Evolutionary conservation across 805 yeast genomes (phyloP).

Genomic region (Yarrowia yakushimensis): DNA sequence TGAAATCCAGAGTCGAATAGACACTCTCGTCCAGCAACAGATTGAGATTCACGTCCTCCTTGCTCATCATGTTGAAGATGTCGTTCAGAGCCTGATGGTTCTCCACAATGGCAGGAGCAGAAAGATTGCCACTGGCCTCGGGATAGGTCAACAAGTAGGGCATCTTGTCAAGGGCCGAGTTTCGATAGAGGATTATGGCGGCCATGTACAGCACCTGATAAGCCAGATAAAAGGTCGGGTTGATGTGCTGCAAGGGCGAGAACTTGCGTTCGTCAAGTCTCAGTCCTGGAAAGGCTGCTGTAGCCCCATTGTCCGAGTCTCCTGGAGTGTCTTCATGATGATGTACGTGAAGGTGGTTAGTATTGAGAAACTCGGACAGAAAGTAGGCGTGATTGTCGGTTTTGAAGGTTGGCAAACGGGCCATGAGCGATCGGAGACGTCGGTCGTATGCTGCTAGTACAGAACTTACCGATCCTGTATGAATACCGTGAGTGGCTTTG

Average conservation of each 20-base stretch:
- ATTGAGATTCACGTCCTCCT: not conserved
- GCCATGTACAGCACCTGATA: slow-evolving; percentile 22
- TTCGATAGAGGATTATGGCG: slow-evolving; percentile 4
- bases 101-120: slow-evolving; percentile 16
- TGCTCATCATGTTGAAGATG: slow-evolving; percentile 10
- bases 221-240: slow-evolving; percentile 20
- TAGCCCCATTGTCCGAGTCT: not conserved
- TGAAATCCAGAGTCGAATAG: slow-evolving; percentile 17
- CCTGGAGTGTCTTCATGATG: slow-evolving; percentile 3
- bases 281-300: not conserved
- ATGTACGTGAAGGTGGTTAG: slow-evolving; percentile 2
- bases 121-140: not conserved
- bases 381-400: slow-evolving; percentile 25
- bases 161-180: slow-evolving; percentile 14
- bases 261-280: slow-evolving; percentile 12
- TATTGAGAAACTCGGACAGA: slow-evolving; percentile 13
- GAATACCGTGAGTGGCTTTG: slow-evolving; percentile 11
- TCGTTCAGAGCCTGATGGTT: slow-evolving; percentile 18
- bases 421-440: slow-evolving; percentile 2
- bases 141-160: slow-evolving; percentile 15
- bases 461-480: not conserved
- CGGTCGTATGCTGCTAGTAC: slow-evolving; percentile 4
- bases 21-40: slow-evolving; percentile 10
- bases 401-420: slow-evolving; percentile 17
- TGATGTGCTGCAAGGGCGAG: slow-evolving; percentile 23